These are phyloP conservation scores for Gleditsia sinensis DNA, from an alignment of 306 rosid species.

Conservation along the genomic window DNA sequence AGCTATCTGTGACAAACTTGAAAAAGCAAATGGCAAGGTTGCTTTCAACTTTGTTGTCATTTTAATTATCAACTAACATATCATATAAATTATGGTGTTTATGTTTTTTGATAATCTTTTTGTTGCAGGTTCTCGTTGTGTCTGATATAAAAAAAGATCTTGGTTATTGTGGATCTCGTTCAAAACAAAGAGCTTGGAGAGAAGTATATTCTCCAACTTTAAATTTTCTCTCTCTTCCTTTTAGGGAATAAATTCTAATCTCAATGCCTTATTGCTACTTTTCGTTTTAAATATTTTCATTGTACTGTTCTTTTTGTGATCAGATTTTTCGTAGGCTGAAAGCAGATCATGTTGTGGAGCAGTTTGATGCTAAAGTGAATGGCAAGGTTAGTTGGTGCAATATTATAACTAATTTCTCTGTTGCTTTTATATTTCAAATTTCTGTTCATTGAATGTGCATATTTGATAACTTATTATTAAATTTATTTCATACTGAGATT, in stretches of 20 bases:
- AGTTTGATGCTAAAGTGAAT: constrained; percentile 85
- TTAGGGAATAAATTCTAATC: constrained; percentile 45
- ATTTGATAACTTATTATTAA: background rate
- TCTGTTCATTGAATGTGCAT: background rate
- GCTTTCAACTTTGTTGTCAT: constrained; percentile 23
- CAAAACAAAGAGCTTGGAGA: constrained; percentile 77
- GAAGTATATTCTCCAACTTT: constrained; percentile 42
- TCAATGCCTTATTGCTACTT: constrained; percentile 13
- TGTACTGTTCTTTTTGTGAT: constrained; percentile 29
- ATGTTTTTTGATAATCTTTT: constrained; percentile 23
- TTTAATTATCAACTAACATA: background rate
- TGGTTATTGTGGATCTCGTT: constrained; percentile 64
- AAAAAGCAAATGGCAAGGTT: constrained; percentile 83
- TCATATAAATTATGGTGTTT: constrained; percentile 30
- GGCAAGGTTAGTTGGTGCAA: constrained; percentile 59
- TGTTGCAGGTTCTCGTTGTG: constrained; percentile 78
- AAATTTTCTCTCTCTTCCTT: background rate
- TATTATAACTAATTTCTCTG: background rate
- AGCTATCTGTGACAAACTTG: constrained; percentile 70
- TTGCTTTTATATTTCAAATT: background rate
- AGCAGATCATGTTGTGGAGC: constrained; percentile 59
- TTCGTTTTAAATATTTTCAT: background rate
- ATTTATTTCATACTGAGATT: background rate
- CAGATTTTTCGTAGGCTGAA: constrained; percentile 69
- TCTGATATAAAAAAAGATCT: constrained; percentile 80